These are phyloP conservation scores for Silene conica DNA, from an alignment of 148 eudicot genomes.

Conservation along the genomic window DNA sequence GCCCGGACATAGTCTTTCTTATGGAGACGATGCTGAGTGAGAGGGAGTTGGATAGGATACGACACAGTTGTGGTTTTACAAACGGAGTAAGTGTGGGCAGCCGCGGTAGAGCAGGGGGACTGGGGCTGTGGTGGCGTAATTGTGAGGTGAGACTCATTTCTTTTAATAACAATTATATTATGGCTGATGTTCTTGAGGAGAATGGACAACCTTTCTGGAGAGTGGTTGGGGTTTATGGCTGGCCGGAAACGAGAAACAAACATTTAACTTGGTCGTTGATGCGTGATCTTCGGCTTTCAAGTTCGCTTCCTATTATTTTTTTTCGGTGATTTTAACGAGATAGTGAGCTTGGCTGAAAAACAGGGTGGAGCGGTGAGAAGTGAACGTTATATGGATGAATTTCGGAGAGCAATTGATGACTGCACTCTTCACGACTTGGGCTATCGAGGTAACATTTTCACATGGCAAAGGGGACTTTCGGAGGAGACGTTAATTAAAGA, in stretches of 20 bases:
- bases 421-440: not conserved
- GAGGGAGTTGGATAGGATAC: not conserved
- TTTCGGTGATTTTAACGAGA: too few relatives aligned
- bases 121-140: constrained; percentile 5
- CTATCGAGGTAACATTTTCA: not conserved
- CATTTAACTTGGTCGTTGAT: not conserved
- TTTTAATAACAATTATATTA: not conserved
- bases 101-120: not conserved
- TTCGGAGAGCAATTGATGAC: not conserved
- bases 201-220: not conserved
- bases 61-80: not conserved
- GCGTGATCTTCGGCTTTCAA: constrained; percentile 2
- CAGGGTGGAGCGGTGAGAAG: not conserved
- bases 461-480: constrained; percentile 1
- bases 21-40: not conserved
- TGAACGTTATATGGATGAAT: not conserved
- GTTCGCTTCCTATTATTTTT: too few relatives aligned
- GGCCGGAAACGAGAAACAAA: too few relatives aligned
- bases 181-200: not conserved
- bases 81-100: not conserved
- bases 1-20: not conserved
- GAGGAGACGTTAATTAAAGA: too few relatives aligned
- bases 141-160: not conserved
- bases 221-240: not conserved
- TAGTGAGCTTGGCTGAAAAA: not conserved